These are phyloP conservation scores for Vitis rupestris DNA, from an alignment of 164 flowering plant genomes.

Conservation along the genomic window DNA sequence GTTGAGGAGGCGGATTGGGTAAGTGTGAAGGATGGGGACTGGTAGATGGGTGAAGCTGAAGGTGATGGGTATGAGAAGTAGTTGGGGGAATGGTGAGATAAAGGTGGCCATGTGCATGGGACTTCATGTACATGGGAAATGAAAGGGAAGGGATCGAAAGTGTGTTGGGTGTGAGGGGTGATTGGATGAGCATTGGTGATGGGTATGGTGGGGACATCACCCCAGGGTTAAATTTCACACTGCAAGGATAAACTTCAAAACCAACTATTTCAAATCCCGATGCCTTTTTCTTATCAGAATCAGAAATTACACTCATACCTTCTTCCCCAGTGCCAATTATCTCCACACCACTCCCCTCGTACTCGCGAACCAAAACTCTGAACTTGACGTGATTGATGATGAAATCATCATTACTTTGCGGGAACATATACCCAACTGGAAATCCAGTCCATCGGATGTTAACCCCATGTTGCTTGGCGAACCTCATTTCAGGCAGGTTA, in stretches of 20 bases:
- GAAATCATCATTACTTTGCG: constrained; percentile 25
- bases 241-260: constrained; percentile 40
- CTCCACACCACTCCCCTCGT: constrained; percentile 34
- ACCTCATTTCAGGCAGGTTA: constrained; percentile 46
- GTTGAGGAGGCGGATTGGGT: no score
- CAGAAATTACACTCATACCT: constrained; percentile 28
- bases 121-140: no score
- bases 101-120: no score
- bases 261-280: constrained; percentile 41
- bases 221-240: constrained; percentile 27
- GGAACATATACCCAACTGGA: constrained; percentile 33
- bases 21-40: no score
- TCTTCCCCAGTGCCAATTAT: constrained; percentile 36
- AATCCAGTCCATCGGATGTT: constrained; percentile 44
- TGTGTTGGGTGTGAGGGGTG: no score
- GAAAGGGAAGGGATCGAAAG: no score
- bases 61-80: no score
- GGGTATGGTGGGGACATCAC: constrained; percentile 7
- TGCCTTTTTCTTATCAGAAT: constrained; percentile 19
- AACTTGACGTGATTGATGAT: constrained; percentile 48
- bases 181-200: no score
- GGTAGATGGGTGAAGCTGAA: no score
- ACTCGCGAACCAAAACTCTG: constrained; percentile 38
- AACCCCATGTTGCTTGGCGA: constrained; percentile 26
- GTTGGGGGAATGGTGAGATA: no score